These are phyloP conservation scores for Tetraselmis striata DNA, from an alignment of 139 green algal genomes.

Conservation along the genomic window DNA sequence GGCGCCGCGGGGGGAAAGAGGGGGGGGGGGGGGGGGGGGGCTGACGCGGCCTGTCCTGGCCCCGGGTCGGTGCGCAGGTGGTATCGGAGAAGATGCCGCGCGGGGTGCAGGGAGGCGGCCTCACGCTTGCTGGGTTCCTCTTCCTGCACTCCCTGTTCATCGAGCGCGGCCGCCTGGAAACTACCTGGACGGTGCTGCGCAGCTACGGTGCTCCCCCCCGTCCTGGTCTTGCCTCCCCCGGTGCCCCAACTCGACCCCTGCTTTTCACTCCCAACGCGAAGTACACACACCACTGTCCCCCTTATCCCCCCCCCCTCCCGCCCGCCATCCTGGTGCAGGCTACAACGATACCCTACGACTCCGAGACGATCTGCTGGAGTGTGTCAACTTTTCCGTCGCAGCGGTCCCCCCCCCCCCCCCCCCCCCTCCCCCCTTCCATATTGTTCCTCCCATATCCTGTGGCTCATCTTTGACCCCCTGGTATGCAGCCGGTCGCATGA, in stretches of 20 bases:
- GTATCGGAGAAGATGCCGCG: constrained; percentile 65
- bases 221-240: neutral
- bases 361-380: constrained; percentile 40
- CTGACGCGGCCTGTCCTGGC: neutral
- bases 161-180: constrained; percentile 81
- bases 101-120: constrained; percentile 50
- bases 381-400: constrained; percentile 28
- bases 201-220: constrained; percentile 48
- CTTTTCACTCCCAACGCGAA: neutral
- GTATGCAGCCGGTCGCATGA: constrained; percentile 14
- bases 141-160: constrained; percentile 95
- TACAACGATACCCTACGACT: constrained; percentile 68
- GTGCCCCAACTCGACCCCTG: neutral
- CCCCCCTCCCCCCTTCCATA: neutral
- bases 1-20: too few species aligned
- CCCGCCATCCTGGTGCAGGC: constrained; percentile 14
- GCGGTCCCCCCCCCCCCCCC: constrained; percentile 22
- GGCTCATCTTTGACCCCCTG: constrained; percentile 11
- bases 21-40: too few species aligned
- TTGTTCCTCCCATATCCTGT: neutral
- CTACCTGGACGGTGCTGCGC: constrained; percentile 81
- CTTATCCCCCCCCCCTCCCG: neutral
- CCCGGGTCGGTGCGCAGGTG: constrained; percentile 39
- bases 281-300: neutral
- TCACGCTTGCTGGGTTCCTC: constrained; percentile 86